Evolutionary conservation across 2,329 filamentous ascomycete genomes (phyloP).

Genomic region (Drechslerella coelobrocha): DNA sequence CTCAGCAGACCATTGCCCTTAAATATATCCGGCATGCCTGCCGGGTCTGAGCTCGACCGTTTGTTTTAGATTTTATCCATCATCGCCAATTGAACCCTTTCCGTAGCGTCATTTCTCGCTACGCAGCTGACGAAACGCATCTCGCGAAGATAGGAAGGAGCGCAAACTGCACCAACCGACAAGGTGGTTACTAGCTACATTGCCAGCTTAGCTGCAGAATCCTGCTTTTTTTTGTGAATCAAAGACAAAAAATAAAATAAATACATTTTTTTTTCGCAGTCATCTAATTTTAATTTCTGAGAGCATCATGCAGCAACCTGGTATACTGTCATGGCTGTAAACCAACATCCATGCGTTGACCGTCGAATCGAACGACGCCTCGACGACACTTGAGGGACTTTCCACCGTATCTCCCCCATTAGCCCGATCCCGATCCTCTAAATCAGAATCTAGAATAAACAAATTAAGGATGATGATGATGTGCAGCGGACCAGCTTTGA

Average conservation of each 20-base stretch:
- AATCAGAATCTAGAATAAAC: not conserved
- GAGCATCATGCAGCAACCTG: constrained; percentile 46
- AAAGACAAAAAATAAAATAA: too few relatives aligned
- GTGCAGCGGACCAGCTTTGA: not conserved
- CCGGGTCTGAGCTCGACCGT: not conserved
- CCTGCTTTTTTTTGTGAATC: constrained; percentile 44
- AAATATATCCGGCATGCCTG: too few relatives aligned
- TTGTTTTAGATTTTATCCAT: not conserved
- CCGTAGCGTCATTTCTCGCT: not conserved
- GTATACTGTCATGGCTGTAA: constrained; percentile 29
- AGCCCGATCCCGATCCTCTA: not conserved
- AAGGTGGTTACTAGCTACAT: constrained; percentile 20
- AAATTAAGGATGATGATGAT: not conserved
- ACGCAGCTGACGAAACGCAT: not conserved
- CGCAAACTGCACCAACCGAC: not conserved
- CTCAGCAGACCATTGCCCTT: too few relatives aligned
- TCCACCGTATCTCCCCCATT: constrained; percentile 12
- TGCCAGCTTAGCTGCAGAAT: constrained; percentile 35
- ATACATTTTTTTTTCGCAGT: not conserved
- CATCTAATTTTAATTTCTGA: constrained; percentile 30
- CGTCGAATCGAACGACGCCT: constrained; percentile 7
- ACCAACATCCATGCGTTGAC: constrained; percentile 25
- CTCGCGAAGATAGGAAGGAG: constrained; percentile 6
- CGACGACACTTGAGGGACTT: constrained; percentile 42
- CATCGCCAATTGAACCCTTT: constrained; percentile 9